These are phyloP conservation scores for Sutorius eximius DNA, from an alignment of 1,284 basidiomycete genomes.

Conservation along the genomic window DNA sequence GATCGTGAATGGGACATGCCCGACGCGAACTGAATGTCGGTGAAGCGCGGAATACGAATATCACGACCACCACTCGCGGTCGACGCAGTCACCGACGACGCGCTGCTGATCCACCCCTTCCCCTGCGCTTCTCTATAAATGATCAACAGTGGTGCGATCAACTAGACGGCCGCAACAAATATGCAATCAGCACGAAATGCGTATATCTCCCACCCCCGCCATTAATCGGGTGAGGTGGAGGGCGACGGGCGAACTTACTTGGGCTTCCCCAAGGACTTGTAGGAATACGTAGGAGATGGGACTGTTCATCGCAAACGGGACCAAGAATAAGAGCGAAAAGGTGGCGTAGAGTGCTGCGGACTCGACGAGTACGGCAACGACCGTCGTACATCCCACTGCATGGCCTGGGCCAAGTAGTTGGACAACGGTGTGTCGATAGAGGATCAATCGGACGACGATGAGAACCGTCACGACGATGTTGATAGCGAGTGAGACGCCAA, in stretches of 20 bases:
- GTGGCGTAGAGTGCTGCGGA: slow-evolving; percentile 29
- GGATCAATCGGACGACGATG: slow-evolving; percentile 21
- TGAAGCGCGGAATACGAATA: slow-evolving; percentile 23
- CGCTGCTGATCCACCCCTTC: slow-evolving; percentile 30
- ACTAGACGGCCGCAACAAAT: slow-evolving; percentile 7
- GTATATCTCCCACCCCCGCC: not conserved
- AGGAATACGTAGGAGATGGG: slow-evolving; percentile 26
- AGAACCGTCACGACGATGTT: slow-evolving; percentile 25
- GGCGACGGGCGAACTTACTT: slow-evolving; percentile 15
- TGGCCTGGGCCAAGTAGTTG: slow-evolving; percentile 24
- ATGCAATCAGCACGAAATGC: slow-evolving; percentile 4
- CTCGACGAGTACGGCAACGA: slow-evolving; percentile 30
- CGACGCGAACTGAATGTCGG: slow-evolving; percentile 30
- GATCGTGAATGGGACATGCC: slow-evolving; percentile 9
- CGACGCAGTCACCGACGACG: slow-evolving; percentile 5
- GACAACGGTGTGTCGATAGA: slow-evolving; percentile 20
- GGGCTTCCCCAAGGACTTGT: slow-evolving; percentile 30
- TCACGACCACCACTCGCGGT: slow-evolving; percentile 2
- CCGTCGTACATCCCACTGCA: slow-evolving; percentile 24
- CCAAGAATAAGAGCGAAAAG: slow-evolving; percentile 28
- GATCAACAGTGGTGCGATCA: slow-evolving; percentile 31
- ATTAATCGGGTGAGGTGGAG: not conserved
- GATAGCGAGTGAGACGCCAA: slow-evolving; percentile 25
- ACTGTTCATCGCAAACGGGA: slow-evolving; percentile 19
- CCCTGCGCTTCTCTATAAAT: slow-evolving; percentile 31